These are phyloP conservation scores for Letharia lupina DNA, from an alignment of 495 filamentous ascomycete species.

Conservation along the genomic window DNA sequence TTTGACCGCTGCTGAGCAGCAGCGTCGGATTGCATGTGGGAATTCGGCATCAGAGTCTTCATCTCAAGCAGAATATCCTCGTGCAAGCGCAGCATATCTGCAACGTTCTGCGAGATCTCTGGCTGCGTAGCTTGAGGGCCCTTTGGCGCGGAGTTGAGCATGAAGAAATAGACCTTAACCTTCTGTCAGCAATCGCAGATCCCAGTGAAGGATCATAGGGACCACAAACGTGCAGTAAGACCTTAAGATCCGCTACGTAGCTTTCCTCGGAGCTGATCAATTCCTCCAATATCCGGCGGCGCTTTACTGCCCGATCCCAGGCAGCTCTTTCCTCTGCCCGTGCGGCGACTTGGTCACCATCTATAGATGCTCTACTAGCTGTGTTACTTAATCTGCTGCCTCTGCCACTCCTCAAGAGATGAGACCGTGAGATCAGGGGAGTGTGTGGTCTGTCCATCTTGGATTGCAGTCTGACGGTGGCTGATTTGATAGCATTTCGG, in stretches of 20 bases:
- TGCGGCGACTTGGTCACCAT: slow-evolving; percentile 49
- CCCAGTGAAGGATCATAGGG: background rate
- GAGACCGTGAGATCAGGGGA: slow-evolving; percentile 44
- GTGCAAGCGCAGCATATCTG: slow-evolving; percentile 38
- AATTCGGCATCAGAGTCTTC: slow-evolving; percentile 30
- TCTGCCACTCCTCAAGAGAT: slow-evolving; percentile 46
- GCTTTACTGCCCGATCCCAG: slow-evolving; percentile 58
- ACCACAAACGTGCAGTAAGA: slow-evolving; percentile 66
- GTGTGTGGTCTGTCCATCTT: slow-evolving; percentile 57
- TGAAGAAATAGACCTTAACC: slow-evolving; percentile 55
- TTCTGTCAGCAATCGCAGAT: slow-evolving; percentile 13
- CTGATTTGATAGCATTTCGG: slow-evolving; percentile 67
- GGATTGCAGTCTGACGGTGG: slow-evolving; percentile 62
- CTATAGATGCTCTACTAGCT: slow-evolving; percentile 54
- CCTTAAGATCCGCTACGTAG: slow-evolving; percentile 79
- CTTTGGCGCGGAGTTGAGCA: slow-evolving; percentile 52
- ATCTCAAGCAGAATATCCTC: slow-evolving; percentile 36
- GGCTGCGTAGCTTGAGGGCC: slow-evolving; percentile 28
- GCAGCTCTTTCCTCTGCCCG: slow-evolving; percentile 60
- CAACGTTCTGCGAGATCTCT: slow-evolving; percentile 39
- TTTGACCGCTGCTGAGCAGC: slow-evolving; percentile 27
- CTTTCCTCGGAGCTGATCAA: slow-evolving; percentile 77
- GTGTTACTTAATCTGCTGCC: slow-evolving; percentile 56
- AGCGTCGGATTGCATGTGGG: slow-evolving; percentile 23
- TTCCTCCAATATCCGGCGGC: slow-evolving; percentile 74